Evolutionary conservation across 169 alveolate genomes (phyloP).

Genomic region (Cryptosporidium tyzzeri): DNA sequence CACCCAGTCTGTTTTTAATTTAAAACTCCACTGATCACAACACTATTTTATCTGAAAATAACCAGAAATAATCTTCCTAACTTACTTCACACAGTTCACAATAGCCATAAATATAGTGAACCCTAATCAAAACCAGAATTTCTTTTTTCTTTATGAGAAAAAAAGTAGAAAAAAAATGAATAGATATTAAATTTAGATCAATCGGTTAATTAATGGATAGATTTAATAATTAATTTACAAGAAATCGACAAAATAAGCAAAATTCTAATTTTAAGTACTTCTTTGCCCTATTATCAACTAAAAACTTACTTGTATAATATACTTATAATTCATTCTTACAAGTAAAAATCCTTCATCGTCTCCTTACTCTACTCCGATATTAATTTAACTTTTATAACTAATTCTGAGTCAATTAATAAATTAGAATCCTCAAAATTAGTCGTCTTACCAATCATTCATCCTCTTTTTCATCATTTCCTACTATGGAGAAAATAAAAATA

Average conservation of each 20-base stretch:
- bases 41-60: no score
- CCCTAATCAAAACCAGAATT: no score
- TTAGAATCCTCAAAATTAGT: neutral
- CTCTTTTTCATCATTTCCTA: no score
- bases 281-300: neutral
- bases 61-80: no score
- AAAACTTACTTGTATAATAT: neutral
- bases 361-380: slow-evolving; percentile 6
- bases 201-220: neutral
- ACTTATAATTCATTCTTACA: slow-evolving; percentile 7
- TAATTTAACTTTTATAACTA: neutral
- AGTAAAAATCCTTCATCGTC: neutral
- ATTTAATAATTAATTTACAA: no score
- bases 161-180: no score
- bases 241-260: neutral
- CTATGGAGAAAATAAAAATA: no score
- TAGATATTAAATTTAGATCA: neutral
- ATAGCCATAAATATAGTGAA: no score
- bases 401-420: neutral
- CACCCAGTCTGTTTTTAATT: neutral
- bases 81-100: neutral
- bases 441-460: neutral
- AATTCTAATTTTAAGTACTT: neutral
- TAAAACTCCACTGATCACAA: no score
- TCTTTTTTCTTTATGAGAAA: neutral